Percentiles rank a stretch among this genome's conserved stretches.
These are phyloP conservation scores for Adansonia gregorii DNA, from an alignment of 441 rosid species.

Conservation along the genomic window DNA sequence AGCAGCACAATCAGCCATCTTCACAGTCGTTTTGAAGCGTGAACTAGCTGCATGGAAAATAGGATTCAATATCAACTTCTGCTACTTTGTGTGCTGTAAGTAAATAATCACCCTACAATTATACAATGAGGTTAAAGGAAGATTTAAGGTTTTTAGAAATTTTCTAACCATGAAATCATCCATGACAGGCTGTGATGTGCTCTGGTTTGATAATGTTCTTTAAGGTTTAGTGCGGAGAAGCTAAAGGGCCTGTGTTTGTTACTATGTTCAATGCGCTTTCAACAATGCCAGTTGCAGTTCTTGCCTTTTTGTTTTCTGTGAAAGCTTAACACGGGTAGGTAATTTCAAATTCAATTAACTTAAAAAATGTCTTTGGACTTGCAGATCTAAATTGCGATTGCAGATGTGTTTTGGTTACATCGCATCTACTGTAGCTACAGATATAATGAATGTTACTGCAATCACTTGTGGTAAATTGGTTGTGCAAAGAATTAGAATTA, in stretches of 20 bases:
- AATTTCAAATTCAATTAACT: background rate
- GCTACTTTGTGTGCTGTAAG: constrained; percentile 63
- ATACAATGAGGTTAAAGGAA: no score
- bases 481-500: no score
- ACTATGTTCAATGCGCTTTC: constrained; percentile 73
- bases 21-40: constrained; percentile 50
- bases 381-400: no score
- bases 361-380: no score
- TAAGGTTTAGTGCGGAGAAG: constrained; percentile 65
- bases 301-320: constrained; percentile 61
- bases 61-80: constrained; percentile 59
- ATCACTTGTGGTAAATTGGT: no score
- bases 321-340: constrained; percentile 65
- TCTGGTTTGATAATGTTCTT: constrained; percentile 50
- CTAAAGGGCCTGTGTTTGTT: constrained; percentile 68
- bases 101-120: background rate
- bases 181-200: constrained; percentile 58
- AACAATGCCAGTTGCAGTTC: constrained; percentile 52
- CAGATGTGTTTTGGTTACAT: no score
- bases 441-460: no score
- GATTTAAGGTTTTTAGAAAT: background rate
- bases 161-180: constrained; percentile 18
- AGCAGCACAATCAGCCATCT: constrained; percentile 66
- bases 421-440: no score
- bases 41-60: constrained; percentile 55